Conservation (phyloP, 306 rosid species). For the Glycine tomentella region DNA sequence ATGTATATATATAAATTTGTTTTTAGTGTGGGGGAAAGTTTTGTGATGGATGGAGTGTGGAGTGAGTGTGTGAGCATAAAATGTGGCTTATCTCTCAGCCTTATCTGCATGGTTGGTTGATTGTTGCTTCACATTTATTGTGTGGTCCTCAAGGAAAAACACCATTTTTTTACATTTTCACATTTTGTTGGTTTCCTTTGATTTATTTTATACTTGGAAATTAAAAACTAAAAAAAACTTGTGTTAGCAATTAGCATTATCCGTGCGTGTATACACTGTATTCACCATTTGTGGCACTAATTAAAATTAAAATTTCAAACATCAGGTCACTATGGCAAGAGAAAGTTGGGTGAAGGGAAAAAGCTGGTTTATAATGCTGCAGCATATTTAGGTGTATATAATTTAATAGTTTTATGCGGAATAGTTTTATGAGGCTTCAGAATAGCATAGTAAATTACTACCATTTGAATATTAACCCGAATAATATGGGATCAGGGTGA, state of each 20-base stretch:
- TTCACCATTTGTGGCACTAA: too few relatives aligned
- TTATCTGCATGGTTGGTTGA: conserved; percentile 58
- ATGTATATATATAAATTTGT: neutral
- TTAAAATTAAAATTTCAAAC: too few relatives aligned
- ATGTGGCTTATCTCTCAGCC: conserved; percentile 59
- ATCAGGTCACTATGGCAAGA: too few relatives aligned
- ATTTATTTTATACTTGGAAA: neutral
- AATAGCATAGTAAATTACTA: too few relatives aligned
- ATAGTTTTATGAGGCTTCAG: too few relatives aligned
- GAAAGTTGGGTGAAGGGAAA: too few relatives aligned
- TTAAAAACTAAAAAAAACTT: neutral
- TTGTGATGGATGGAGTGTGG: conserved; percentile 45
- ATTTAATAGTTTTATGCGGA: too few relatives aligned
- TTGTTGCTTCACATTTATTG: conserved; percentile 49
- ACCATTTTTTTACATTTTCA: neutral
- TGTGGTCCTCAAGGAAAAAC: conserved; percentile 50
- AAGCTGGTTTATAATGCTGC: too few relatives aligned
- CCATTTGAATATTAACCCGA: too few relatives aligned
- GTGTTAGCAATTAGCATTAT: neutral
- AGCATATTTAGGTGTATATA: too few relatives aligned
- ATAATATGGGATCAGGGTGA: too few relatives aligned
- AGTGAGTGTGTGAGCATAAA: conserved; percentile 42
- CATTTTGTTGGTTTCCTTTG: conserved; percentile 36
- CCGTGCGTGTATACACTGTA: neutral
- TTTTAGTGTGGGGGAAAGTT: neutral